A percentile compares a stretch with the other conserved stretches of the same genome.
These are phyloP conservation scores for Trichoderma parareesei DNA, from an alignment of 495 filamentous ascomycete genomes.

Conservation along the genomic window DNA sequence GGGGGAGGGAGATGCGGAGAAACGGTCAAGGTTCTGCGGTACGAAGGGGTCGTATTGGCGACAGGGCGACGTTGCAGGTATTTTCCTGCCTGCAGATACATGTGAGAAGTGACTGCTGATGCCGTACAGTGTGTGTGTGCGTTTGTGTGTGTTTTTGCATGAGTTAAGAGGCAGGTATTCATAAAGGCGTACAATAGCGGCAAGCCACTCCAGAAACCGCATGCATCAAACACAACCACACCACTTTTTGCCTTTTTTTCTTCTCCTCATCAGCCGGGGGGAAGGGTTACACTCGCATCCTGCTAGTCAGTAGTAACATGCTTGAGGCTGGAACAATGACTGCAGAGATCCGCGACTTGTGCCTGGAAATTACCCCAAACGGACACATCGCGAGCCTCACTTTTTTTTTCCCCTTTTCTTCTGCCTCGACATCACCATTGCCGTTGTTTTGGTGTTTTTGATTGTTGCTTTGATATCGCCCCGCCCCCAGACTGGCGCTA, in stretches of 20 bases:
- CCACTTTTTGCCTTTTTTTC: neutral
- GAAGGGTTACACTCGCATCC: no score
- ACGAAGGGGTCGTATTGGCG: no score
- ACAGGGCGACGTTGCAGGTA: no score
- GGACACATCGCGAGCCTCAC: constrained; percentile 1
- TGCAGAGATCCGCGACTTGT: neutral
- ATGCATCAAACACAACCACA: neutral
- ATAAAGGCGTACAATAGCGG: neutral
- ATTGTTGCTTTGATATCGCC: neutral
- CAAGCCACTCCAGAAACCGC: neutral
- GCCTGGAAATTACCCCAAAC: neutral
- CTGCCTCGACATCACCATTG: neutral
- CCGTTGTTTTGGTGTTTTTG: no score
- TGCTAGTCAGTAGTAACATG: no score
- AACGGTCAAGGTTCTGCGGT: no score
- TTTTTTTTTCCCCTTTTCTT: neutral
- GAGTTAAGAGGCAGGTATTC: neutral
- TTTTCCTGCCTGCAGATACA: no score
- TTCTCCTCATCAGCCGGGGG: neutral
- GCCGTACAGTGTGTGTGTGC: no score
- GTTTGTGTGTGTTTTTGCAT: neutral
- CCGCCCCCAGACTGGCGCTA: constrained; percentile 9
- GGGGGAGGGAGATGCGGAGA: no score
- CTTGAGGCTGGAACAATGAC: neutral
- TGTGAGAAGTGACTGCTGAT: no score